Base-by-base conservation (phyloP, 164 flowering plant species). In the Berberis thunbergii region DNA sequence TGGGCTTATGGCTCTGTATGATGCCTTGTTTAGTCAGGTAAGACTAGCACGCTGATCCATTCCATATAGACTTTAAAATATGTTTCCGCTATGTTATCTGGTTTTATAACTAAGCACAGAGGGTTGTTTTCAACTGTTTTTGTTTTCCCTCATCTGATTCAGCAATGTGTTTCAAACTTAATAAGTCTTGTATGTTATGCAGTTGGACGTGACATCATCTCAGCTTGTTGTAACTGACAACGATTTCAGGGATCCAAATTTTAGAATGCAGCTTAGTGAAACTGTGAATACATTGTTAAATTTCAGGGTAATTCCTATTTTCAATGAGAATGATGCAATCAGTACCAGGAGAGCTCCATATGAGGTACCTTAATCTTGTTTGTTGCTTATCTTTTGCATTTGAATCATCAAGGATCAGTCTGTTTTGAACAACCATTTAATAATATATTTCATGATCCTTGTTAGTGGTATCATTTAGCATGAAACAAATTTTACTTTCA, bases 281-380 rank as follows among this genome's bases (percentile, higher is more conserved):
- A 89, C 95, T 1, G 97, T 91, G 45, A 57, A 79, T 2, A 74
- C 87, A 40, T 72, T 95, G 72, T 63, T 91, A 66, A 49, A 72
- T 59, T 75, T 82, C 54, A 95, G 70, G 70, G 96, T 89, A 64
- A 67, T 95, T 76, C 99, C 99, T 26, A 80, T 95, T 62, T 86
- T 95, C 60, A 95, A 95, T 75, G 99, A 95, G 76, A 95, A 95
- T 78, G 99, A 95, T 80, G 91, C 97, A 42, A 74, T 91, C 65
- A 95, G 97, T 74, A 86, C 99, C 49, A 79, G 97, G 74, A 86
- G 69, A 81, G 97, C 96, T 61, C 97, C 97, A 38, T 95, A 89
- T 76, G 96, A 91, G 97, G 99, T 82, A 61, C 60, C 62, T 41
- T 58, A 11, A 60, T 61, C 3, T 65, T 70, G 45, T 43, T 40